These are phyloP conservation scores for Fusarium camptoceras DNA, from an alignment of 2,329 filamentous ascomycete genomes.

Conservation along the genomic window DNA sequence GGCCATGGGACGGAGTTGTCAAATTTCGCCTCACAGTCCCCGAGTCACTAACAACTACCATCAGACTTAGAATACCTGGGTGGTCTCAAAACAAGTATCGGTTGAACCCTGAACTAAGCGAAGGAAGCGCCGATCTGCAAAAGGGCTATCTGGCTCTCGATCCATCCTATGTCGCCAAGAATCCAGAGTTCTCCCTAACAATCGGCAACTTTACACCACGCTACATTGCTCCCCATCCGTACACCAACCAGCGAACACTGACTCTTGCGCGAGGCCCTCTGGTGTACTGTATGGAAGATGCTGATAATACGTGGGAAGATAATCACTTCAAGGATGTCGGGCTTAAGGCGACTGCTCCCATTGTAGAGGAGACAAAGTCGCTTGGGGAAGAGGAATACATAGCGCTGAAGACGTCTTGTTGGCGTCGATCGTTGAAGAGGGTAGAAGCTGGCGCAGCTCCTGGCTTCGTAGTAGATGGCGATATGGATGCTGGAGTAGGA, in stretches of 20 bases:
- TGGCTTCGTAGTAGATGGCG: not conserved
- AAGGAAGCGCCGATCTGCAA: conserved; percentile 36
- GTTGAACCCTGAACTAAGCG: conserved; percentile 51
- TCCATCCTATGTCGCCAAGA: conserved; percentile 53
- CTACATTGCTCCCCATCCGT: conserved; percentile 65
- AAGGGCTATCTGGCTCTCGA: conserved; percentile 63
- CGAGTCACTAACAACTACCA: conserved; percentile 45
- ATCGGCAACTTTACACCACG: conserved; percentile 61
- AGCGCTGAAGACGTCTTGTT: conserved; percentile 21
- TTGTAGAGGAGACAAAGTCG: conserved; percentile 6
- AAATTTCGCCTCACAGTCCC: conserved; percentile 56
- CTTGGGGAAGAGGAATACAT: conserved; percentile 22
- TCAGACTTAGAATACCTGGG: conserved; percentile 65
- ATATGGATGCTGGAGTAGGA: not conserved
- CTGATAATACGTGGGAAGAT: conserved; percentile 22
- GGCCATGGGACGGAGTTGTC: conserved; percentile 68
- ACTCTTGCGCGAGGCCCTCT: conserved; percentile 67
- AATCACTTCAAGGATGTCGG: conserved; percentile 34
- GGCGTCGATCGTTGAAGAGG: not conserved
- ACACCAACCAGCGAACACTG: conserved; percentile 66
- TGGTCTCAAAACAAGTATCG: conserved; percentile 58
- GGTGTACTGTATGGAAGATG: conserved; percentile 71
- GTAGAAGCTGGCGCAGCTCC: not conserved
- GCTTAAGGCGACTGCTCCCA: not conserved
- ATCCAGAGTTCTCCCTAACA: conserved; percentile 52